Evolutionary conservation across 1,139 yeast genomes (phyloP).

Genomic region (Casaregolazyma lundiana): DNA sequence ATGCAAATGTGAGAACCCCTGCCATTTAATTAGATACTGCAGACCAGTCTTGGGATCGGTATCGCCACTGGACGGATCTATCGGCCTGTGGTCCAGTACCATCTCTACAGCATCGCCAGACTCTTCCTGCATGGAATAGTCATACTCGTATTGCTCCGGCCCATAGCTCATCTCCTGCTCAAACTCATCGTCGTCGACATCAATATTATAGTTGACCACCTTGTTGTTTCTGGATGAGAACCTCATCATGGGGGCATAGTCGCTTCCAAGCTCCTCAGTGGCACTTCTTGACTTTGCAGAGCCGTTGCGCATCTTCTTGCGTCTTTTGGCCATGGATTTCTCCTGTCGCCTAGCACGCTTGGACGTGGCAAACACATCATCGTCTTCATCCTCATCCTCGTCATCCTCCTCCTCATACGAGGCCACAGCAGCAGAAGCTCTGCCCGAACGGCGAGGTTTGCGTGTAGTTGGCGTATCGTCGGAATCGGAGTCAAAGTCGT

Average conservation of each 20-base stretch:
- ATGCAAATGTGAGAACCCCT: constrained; percentile 81
- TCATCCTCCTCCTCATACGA: constrained; percentile 19
- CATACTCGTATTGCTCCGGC: constrained; percentile 22
- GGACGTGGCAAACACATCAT: constrained; percentile 26
- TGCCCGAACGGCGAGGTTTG: constrained; percentile 14
- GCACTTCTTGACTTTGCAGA: constrained; percentile 5
- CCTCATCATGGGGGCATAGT: constrained; percentile 41
- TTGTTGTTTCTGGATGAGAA: constrained; percentile 73
- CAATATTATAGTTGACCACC: constrained; percentile 72
- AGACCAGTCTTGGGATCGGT: constrained; percentile 31
- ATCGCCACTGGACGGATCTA: constrained; percentile 17
- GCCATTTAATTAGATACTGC: constrained; percentile 70
- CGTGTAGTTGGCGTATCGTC: constrained; percentile 18
- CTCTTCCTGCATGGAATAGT: constrained; percentile 15
- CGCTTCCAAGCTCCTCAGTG: constrained; percentile 22
- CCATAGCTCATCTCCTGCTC: constrained; percentile 33
- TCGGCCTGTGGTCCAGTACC: constrained; percentile 31
- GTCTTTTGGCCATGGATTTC: constrained; percentile 18
- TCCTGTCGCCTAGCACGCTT: constrained; percentile 19
- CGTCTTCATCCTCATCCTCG: constrained; percentile 32
- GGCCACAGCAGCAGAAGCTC: constrained; percentile 12
- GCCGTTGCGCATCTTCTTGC: constrained; percentile 24
- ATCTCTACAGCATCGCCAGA: constrained; percentile 39
- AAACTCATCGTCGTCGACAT: constrained; percentile 58
- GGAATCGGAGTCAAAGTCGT: constrained; percentile 24